These are phyloP conservation scores for Aegilops sharonensis DNA, from an alignment of 176 grass and related monocot genomes.

Conservation along the genomic window DNA sequence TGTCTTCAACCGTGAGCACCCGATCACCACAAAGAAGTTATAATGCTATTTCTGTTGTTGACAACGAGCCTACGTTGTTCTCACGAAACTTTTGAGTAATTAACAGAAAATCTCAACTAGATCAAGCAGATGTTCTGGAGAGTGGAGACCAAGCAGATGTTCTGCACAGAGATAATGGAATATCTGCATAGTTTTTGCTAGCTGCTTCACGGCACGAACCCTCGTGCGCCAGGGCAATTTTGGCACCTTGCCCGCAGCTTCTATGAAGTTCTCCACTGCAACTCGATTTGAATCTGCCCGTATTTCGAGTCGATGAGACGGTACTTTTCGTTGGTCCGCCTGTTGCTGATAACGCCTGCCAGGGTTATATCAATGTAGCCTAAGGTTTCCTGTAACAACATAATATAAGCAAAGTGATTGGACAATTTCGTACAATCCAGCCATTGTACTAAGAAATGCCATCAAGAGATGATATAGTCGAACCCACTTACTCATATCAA, in stretches of 20 bases:
- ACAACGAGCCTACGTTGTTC: neutral
- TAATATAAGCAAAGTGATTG: neutral
- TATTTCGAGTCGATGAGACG: constrained; percentile 86
- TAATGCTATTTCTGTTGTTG: neutral
- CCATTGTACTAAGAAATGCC: neutral
- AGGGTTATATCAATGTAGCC: constrained; percentile 73
- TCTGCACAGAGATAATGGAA: neutral
- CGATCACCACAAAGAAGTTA: neutral
- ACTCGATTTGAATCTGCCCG: constrained; percentile 80
- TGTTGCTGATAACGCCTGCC: constrained; percentile 71
- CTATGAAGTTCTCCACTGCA: constrained; percentile 89
- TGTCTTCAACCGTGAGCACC: neutral
- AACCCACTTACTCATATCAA: neutral
- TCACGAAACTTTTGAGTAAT: constrained; percentile 2
- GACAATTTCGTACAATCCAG: neutral
- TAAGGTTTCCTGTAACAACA: constrained; percentile 62
- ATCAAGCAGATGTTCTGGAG: constrained; percentile 4
- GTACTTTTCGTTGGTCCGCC: constrained; percentile 68
- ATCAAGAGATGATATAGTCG: neutral
- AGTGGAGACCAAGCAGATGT: neutral
- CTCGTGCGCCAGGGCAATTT: neutral
- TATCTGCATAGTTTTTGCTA: constrained; percentile 32
- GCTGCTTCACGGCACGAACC: constrained; percentile 16
- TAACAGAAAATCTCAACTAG: neutral
- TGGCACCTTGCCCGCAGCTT: neutral